Evolutionary conservation across 352 stramenopile species (phyloP).

Genomic region (Poterioochromonas sp.): DNA sequence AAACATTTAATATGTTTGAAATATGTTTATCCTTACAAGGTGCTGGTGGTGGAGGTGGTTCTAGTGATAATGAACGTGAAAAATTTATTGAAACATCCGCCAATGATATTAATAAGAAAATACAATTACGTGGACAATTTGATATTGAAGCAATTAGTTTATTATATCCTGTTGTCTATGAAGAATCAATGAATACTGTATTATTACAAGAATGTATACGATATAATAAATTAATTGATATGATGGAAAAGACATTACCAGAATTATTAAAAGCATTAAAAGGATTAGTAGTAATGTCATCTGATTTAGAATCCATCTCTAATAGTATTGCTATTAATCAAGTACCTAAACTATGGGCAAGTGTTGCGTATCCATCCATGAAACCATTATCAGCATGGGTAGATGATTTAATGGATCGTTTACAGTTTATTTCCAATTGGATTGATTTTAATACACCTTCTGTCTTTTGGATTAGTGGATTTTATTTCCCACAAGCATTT

Average conservation of each 20-base stretch:
- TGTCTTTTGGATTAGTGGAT: constrained; percentile 85
- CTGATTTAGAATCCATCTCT: constrained; percentile 79
- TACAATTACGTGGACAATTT: constrained; percentile 55
- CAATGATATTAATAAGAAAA: constrained; percentile 63
- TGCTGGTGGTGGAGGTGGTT: constrained; percentile 31
- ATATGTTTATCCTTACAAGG: constrained; percentile 78
- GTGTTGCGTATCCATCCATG: constrained; percentile 74
- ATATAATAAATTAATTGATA: constrained; percentile 82
- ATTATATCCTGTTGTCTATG: constrained; percentile 78
- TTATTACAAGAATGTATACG: constrained; percentile 82
- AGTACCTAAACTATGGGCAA: constrained; percentile 70
- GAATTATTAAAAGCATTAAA: constrained; percentile 77
- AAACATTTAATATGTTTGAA: constrained; percentile 78
- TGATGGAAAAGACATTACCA: constrained; percentile 69
- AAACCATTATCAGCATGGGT: constrained; percentile 79
- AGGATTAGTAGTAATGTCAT: constrained; percentile 83
- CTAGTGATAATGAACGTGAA: constrained; percentile 50
- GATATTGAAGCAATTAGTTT: constrained; percentile 77
- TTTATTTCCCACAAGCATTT: constrained; percentile 92
- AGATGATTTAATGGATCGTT: constrained; percentile 73
- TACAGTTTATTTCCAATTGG: constrained; percentile 79
- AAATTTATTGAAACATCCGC: constrained; percentile 62
- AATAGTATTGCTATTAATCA: constrained; percentile 76
- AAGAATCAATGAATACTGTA: constrained; percentile 91
- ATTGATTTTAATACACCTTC: constrained; percentile 67